phyloP scores from a whole-genome alignment of 192 early-diverging fungal genomes.

The Backusella tarrabulga region DNA sequence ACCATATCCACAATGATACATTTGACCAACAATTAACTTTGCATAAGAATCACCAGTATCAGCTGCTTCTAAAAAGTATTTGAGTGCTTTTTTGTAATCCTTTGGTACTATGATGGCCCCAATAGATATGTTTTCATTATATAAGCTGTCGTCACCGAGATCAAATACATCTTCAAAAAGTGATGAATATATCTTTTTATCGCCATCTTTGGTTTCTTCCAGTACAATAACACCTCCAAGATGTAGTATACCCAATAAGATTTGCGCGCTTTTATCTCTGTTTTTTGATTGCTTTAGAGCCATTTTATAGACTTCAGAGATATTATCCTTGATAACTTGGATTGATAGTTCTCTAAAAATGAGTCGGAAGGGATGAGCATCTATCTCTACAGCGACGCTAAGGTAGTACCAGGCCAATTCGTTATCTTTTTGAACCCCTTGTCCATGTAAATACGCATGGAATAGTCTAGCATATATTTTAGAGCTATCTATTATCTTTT shows the following conservation, averaged over 20 bases:
- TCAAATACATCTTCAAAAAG: background rate
- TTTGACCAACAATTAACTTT: background rate
- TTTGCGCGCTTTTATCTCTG: background rate
- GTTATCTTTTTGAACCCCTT: background rate
- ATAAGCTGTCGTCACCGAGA: background rate
- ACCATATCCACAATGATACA: background rate
- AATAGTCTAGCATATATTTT: background rate
- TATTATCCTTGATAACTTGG: background rate
- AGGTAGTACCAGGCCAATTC: background rate
- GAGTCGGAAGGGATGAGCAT: background rate
- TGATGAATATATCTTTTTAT: background rate
- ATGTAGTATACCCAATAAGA: background rate
- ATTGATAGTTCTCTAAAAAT: background rate
- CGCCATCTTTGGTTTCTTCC: background rate
- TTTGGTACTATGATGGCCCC: background rate
- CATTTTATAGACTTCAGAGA: background rate
- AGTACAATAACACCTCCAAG: background rate
- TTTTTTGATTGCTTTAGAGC: background rate
- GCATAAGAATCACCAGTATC: background rate
- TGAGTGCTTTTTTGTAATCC: background rate
- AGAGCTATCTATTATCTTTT: no score
- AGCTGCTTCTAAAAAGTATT: background rate
- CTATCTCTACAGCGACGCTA: background rate
- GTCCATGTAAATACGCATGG: background rate
- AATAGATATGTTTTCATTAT: background rate